Conservation (phyloP, 306 rosid genomes). For the Amphicarpaea edgeworthii region DNA sequence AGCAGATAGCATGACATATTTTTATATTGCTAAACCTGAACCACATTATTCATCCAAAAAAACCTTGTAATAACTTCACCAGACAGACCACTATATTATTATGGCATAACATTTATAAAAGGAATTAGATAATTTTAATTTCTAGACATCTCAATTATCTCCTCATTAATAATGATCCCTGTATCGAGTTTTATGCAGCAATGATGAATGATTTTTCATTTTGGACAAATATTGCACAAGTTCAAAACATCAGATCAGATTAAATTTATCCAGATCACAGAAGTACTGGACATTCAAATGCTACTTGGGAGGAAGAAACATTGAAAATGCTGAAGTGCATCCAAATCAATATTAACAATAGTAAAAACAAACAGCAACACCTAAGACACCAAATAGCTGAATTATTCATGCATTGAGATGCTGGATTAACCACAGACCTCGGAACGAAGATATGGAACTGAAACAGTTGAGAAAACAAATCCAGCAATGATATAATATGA, state of each 20-base stretch:
- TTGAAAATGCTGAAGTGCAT: not conserved
- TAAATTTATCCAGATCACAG: not conserved
- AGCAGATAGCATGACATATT: slow-evolving; percentile 14
- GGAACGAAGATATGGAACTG: slow-evolving; percentile 97
- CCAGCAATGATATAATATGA: slow-evolving; percentile 96
- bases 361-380: slow-evolving; percentile 14
- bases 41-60: slow-evolving; percentile 8
- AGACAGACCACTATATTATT: too few relatives aligned
- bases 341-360: slow-evolving; percentile 14
- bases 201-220: slow-evolving; percentile 20
- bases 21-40: slow-evolving; percentile 25
- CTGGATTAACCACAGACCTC: slow-evolving; percentile 73
- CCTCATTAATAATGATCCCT: too few relatives aligned
- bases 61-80: too few relatives aligned
- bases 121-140: not conserved
- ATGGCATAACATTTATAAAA: not conserved
- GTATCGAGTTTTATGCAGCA: slow-evolving; percentile 2
- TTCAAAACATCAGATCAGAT: slow-evolving; percentile 26
- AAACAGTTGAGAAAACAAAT: slow-evolving; percentile 83
- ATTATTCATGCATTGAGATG: slow-evolving; percentile 14
- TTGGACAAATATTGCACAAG: not conserved
- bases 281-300: not conserved
- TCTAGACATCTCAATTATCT: slow-evolving; percentile 6
- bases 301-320: slow-evolving; percentile 6
- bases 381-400: slow-evolving; percentile 11